These are phyloP conservation scores for Isatis lusitanica DNA, from an alignment of 441 rosid species.

Conservation along the genomic window DNA sequence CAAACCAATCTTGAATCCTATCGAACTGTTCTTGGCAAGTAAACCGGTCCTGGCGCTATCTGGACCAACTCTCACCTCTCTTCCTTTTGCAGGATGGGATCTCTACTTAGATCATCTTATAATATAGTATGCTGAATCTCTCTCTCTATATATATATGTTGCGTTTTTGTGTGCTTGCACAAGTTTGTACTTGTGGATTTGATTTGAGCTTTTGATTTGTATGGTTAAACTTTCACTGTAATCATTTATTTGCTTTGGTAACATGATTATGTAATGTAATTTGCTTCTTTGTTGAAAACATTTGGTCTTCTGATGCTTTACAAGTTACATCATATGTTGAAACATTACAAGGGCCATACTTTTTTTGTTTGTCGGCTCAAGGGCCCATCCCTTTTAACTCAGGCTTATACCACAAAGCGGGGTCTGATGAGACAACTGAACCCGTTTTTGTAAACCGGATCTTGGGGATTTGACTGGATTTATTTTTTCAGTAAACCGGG, in stretches of 20 bases:
- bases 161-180: neutral
- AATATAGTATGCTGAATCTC: slow-evolving; percentile 14
- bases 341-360: neutral
- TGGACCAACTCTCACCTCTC: slow-evolving; percentile 11
- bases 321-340: neutral
- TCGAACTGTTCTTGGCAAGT: neutral
- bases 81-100: slow-evolving; percentile 26
- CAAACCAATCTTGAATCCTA: slow-evolving; percentile 40
- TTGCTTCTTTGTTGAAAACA: slow-evolving; percentile 1
- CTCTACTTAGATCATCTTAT: slow-evolving; percentile 1
- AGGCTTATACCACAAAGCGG: neutral
- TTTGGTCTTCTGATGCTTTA: neutral
- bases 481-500: neutral
- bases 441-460: neutral
- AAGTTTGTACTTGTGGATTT: slow-evolving; percentile 8
- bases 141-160: neutral
- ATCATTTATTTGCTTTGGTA: slow-evolving; percentile 1
- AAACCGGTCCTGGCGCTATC: slow-evolving; percentile 5
- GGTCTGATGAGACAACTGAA: neutral
- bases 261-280: neutral
- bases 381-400: neutral
- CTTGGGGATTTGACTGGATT: neutral
- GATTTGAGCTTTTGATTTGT: slow-evolving; percentile 15
- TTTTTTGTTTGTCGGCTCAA: neutral
- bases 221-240: slow-evolving; percentile 16